Evolutionary conservation across 1,284 basidiomycete genomes (phyloP).

Genomic region (Microbotryomycetes sp.): DNA sequence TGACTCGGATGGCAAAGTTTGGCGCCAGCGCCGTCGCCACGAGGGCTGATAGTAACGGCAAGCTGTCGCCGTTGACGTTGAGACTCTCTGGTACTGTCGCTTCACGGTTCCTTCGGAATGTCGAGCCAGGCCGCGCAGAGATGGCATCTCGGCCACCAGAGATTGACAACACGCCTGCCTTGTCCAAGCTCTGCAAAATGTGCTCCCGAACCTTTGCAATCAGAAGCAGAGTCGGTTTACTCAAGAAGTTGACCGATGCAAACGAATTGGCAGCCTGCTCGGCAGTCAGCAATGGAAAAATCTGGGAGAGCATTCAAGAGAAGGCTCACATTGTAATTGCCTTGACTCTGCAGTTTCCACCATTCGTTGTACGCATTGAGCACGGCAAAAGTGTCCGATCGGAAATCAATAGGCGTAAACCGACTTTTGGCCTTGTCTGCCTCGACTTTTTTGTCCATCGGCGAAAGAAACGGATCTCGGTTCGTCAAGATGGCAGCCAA

Average conservation of each 20-base stretch:
- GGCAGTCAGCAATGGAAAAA: neutral
- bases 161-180: conserved; percentile 57
- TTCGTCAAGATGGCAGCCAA: conserved; percentile 84
- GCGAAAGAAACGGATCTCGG: conserved; percentile 83
- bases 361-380: conserved; percentile 77
- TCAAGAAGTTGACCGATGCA: conserved; percentile 79
- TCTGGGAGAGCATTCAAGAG: neutral
- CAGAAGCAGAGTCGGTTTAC: conserved; percentile 70
- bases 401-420: conserved; percentile 66
- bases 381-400: conserved; percentile 76
- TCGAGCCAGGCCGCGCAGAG: neutral
- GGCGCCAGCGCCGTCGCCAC: conserved; percentile 82
- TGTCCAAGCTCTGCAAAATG: conserved; percentile 67
- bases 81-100: conserved; percentile 55
- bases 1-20: conserved; percentile 83
- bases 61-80: conserved; percentile 65
- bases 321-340: conserved; percentile 47
- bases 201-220: conserved; percentile 81
- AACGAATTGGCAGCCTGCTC: conserved; percentile 59
- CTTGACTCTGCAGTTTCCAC: conserved; percentile 60
- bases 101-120: conserved; percentile 14
- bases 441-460: conserved; percentile 48
- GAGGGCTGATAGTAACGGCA: conserved; percentile 75
- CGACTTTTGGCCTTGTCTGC: conserved; percentile 64
- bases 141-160: conserved; percentile 25